Percentiles rank a stretch among this genome's conserved stretches.
Conservation (phyloP, 192 early-diverging fungal species). For the Martensiomyces pterosporus region DNA sequence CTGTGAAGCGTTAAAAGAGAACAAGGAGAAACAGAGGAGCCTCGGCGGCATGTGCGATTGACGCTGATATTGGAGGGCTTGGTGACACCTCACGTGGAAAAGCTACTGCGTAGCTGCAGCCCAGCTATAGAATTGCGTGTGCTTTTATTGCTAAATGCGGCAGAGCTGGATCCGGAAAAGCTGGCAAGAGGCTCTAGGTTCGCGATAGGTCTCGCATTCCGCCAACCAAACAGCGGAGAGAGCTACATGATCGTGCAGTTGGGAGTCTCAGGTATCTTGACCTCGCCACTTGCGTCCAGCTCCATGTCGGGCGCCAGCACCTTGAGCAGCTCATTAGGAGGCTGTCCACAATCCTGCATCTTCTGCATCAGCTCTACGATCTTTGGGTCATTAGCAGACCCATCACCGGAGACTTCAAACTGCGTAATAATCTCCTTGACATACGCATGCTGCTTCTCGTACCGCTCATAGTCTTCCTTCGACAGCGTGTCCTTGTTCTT, state of each 20-base stretch:
- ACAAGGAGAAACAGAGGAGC: too few relatives aligned
- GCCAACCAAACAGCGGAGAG: too few relatives aligned
- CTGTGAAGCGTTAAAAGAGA: too few relatives aligned
- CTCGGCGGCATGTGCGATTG: too few relatives aligned
- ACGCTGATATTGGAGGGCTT: too few relatives aligned
- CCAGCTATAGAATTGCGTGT: too few relatives aligned
- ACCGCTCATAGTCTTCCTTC: slow-evolving; percentile 67
- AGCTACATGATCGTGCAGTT: slow-evolving; percentile 31
- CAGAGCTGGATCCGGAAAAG: too few relatives aligned
- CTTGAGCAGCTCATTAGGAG: slow-evolving; percentile 84
- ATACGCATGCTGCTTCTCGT: slow-evolving; percentile 72
- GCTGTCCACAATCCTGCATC: slow-evolving; percentile 97
- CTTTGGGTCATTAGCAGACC: slow-evolving; percentile 64
- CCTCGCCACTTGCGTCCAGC: slow-evolving; percentile 68
- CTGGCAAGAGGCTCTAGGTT: too few relatives aligned
- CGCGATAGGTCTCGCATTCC: too few relatives aligned
- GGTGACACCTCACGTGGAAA: too few relatives aligned
- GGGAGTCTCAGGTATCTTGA: slow-evolving; percentile 55
- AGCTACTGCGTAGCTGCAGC: too few relatives aligned
- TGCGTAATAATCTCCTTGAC: slow-evolving; percentile 76
- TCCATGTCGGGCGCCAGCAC: slow-evolving; percentile 90
- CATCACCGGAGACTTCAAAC: slow-evolving; percentile 61
- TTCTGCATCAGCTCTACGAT: slow-evolving; percentile 93
- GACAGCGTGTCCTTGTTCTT: slow-evolving; percentile 72
- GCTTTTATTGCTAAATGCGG: too few relatives aligned